Evolutionary conservation across 495 filamentous ascomycete species (phyloP).

Genomic region (Cercophora sp.): DNA sequence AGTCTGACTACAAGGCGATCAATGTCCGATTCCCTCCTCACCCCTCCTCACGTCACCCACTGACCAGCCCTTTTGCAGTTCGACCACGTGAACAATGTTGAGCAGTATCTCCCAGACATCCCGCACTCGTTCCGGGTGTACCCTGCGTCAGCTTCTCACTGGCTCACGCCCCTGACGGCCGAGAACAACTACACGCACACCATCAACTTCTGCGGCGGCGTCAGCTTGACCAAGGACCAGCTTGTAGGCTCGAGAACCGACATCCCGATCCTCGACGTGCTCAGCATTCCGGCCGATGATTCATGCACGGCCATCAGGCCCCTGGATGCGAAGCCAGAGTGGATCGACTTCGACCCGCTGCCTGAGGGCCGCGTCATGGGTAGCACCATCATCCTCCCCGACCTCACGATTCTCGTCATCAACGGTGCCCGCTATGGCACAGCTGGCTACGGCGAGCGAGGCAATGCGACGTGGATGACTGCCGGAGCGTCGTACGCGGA

Average conservation of each 20-base stretch:
- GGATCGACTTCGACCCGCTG: slow-evolving; percentile 7
- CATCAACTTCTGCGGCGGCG: slow-evolving; percentile 10
- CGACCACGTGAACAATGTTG: slow-evolving; percentile 7
- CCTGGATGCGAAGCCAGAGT: slow-evolving; percentile 3
- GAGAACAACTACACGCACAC: slow-evolving; percentile 12
- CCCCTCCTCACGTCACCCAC: not conserved
- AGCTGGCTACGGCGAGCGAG: slow-evolving; percentile 1
- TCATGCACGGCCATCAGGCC: slow-evolving; percentile 5
- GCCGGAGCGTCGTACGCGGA: slow-evolving; percentile 10
- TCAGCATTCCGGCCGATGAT: slow-evolving; percentile 3
- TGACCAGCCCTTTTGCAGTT: not conserved
- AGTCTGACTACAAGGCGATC: slow-evolving; percentile 9
- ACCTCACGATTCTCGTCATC: slow-evolving; percentile 9
- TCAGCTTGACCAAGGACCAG: slow-evolving; percentile 7
- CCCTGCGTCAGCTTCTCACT: slow-evolving; percentile 5
- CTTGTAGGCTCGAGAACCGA: not conserved
- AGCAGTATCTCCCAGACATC: slow-evolving; percentile 7
- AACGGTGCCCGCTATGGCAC: slow-evolving; percentile 5
- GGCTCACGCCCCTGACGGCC: slow-evolving; percentile 9
- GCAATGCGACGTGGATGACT: slow-evolving; percentile 5
- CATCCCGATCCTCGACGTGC: slow-evolving; percentile 2
- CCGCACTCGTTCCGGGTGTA: slow-evolving; percentile 11
- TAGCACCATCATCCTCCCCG: slow-evolving; percentile 7
- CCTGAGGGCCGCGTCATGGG: slow-evolving; percentile 12
- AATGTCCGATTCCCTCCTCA: not conserved